Conservation (phyloP, 1,284 basidiomycete species). For the Ustilago trichophora region DNA sequence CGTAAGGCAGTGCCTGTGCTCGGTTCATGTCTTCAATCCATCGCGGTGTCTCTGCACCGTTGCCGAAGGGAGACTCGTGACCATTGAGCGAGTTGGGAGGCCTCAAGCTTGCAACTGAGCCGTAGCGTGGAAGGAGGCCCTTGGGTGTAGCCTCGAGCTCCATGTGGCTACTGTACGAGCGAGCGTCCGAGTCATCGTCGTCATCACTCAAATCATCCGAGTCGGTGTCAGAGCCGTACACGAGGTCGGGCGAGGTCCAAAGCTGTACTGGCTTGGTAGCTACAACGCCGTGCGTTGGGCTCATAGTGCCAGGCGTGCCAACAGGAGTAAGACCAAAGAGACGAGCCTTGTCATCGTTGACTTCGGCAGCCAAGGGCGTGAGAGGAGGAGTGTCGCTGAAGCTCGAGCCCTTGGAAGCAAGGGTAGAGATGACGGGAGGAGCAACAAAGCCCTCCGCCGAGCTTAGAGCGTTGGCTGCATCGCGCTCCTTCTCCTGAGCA, state of each 20-base stretch:
- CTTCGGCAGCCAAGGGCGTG: constrained; percentile 21
- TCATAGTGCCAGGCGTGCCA: constrained; percentile 16
- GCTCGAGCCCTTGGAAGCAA: constrained; percentile 3
- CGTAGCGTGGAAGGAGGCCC: constrained; percentile 19
- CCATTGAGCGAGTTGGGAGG: constrained; percentile 6
- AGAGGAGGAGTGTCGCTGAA: constrained; percentile 6
- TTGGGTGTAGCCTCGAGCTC: constrained; percentile 7
- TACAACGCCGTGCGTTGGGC: too few species aligned
- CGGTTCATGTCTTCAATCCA: constrained; percentile 46
- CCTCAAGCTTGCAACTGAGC: constrained; percentile 15
- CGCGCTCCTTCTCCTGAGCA: constrained; percentile 22
- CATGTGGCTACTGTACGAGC: constrained; percentile 14
- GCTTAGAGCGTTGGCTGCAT: too few species aligned
- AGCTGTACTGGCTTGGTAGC: constrained; percentile 26
- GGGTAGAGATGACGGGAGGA: constrained; percentile 9
- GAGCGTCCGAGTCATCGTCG: constrained; percentile 19
- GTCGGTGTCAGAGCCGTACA: constrained; percentile 42
- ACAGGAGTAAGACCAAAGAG: constrained; percentile 12
- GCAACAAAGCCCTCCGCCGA: not conserved
- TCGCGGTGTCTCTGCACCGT: constrained; percentile 34
- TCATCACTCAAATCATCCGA: constrained; percentile 17
- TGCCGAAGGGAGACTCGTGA: constrained; percentile 5
- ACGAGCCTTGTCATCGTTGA: constrained; percentile 26
- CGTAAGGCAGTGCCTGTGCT: constrained; percentile 28
- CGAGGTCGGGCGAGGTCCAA: constrained; percentile 44